Base-by-base conservation (phyloP, 2,329 filamentous ascomycete species). In the Arthrobotrys pseudoclavata region DNA sequence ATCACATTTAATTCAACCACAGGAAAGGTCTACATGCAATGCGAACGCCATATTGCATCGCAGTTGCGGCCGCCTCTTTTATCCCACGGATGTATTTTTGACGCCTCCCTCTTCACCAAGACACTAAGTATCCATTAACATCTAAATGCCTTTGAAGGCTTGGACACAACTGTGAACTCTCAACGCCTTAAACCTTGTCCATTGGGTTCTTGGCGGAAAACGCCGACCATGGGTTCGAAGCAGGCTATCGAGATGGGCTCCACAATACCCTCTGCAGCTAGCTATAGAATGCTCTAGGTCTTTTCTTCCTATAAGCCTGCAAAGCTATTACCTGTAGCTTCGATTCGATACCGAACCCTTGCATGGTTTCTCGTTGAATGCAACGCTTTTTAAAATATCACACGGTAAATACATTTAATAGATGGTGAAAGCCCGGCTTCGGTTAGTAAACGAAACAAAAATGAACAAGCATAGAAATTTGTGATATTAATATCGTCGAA, bases 181-280 rank as follows among this genome's bases (percentile, higher is more conserved):
- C 29, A 48, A 47, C 72, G 45, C 50, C 50, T 69, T 70, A 55
- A 76, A 76, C 66, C 72, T 61, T 70, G 67, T 70, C 66, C 60
- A 76, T 69, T 76, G 72, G 72, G 50, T 66, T 70, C 72, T 76
- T 76, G 72, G 72, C 72, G 48, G 55, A 22, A 53, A 71, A 53
- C 31, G 47, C 68, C 57, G 55, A 48, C 42, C 55, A 47, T 57
- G 60, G 68, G 47, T 18, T 45, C 57, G 26, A 40, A 42, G 29
- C 29, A 40, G 37, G 12, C 18, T 29, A 29, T 63, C 37, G 42
- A 63, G 60, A 34, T 48, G 42, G 60, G 42, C 40, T 31, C 60
- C 60, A 63, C 40, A 15, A 40, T 63, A 63, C 26, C 24, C 55
- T 34, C 55, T 60, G 10, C 5, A 2, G 12, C 12, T 37, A 37